These are phyloP conservation scores for Parachlorella kessleri DNA, from an alignment of 139 green algal genomes.

Conservation along the genomic window DNA sequence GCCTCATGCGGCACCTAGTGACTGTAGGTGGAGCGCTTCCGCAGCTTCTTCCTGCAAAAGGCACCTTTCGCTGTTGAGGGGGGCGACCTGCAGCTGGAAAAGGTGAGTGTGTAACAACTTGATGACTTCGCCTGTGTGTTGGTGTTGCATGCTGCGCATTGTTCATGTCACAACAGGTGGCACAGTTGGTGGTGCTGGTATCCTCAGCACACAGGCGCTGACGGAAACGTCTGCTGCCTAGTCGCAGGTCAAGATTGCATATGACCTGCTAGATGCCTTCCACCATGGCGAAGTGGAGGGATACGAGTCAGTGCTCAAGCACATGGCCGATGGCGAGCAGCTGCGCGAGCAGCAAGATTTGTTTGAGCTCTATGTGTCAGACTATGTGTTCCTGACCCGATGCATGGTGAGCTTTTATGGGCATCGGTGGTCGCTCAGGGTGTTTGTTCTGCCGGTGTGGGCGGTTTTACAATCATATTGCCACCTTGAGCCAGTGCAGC, in stretches of 20 bases:
- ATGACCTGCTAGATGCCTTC: conserved; percentile 73
- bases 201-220: no score
- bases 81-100: conserved; percentile 66
- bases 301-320: conserved; percentile 61
- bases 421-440: no score
- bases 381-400: conserved; percentile 81
- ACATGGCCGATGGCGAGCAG: conserved; percentile 73
- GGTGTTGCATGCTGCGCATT: no score
- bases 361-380: conserved; percentile 86
- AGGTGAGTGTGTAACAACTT: conserved; percentile 53
- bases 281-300: conserved; percentile 68
- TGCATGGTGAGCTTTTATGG: conserved; percentile 65
- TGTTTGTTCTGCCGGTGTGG: no score
- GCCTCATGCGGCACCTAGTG: no score
- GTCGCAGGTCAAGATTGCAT: conserved; percentile 49
- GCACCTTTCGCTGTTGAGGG: conserved; percentile 69
- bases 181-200: no score
- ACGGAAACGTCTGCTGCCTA: no score
- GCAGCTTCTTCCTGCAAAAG: conserved; percentile 77
- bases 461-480: no score
- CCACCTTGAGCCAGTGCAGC: no score
- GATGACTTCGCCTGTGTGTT: no score
- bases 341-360: conserved; percentile 88
- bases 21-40: conserved; percentile 74
- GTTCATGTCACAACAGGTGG: no score